Evolutionary conservation across 129 eudicot genomes (phyloP).

Genomic region (Pittosporum tobira): DNA sequence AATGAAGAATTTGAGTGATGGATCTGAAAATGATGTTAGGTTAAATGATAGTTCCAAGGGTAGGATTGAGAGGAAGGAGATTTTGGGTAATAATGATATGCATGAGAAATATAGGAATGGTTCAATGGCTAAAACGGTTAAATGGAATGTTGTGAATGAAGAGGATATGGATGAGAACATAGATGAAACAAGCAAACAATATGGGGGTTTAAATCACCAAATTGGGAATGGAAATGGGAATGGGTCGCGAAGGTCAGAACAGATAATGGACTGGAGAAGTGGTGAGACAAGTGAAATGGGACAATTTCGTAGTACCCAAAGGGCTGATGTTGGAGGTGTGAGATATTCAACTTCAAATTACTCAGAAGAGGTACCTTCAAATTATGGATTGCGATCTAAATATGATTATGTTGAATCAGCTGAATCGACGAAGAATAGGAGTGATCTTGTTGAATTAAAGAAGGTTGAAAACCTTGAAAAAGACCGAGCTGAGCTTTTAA

Average conservation of each 20-base stretch:
- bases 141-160: slow-evolving; percentile 19
- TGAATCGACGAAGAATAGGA: slow-evolving; percentile 24
- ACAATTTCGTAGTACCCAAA: slow-evolving; percentile 18
- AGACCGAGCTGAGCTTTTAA: slow-evolving; percentile 64
- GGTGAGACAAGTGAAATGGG: slow-evolving; percentile 28
- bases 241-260: slow-evolving; percentile 33
- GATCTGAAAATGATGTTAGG: slow-evolving; percentile 38
- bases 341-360: slow-evolving; percentile 22
- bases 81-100: slow-evolving; percentile 5
- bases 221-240: slow-evolving; percentile 20
- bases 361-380: slow-evolving; percentile 43
- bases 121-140: slow-evolving; percentile 10
- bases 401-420: slow-evolving; percentile 38
- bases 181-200: slow-evolving; percentile 15
- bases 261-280: slow-evolving; percentile 24
- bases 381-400: slow-evolving; percentile 20
- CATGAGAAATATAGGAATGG: slow-evolving; percentile 18
- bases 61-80: slow-evolving; percentile 19
- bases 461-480: slow-evolving; percentile 37
- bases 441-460: slow-evolving; percentile 19
- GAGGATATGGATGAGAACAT: slow-evolving; percentile 6
- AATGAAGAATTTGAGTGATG: slow-evolving; percentile 34
- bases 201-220: slow-evolving; percentile 26
- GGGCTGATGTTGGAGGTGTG: slow-evolving; percentile 19
- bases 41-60: slow-evolving; percentile 38